These are phyloP conservation scores for Enterocytospora artemiae DNA, from an alignment of 371 early-diverging fungal species.

Conservation along the genomic window DNA sequence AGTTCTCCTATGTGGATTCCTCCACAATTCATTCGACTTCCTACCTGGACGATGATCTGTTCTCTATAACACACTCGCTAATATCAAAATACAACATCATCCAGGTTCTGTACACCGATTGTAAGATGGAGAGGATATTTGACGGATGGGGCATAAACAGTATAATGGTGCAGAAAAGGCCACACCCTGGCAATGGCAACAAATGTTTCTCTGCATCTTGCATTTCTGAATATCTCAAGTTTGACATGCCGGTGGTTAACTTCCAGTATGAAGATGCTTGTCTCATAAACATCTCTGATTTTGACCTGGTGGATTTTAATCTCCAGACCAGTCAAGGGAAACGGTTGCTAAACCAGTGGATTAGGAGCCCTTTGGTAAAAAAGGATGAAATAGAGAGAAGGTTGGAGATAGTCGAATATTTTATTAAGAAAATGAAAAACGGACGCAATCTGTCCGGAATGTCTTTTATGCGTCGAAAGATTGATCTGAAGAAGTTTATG, in stretches of 20 bases:
- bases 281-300: conserved; percentile 24
- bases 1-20: conserved; percentile 16
- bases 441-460: conserved; percentile 26
- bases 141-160: conserved; percentile 14
- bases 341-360: conserved; percentile 47
- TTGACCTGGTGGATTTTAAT: conserved; percentile 25
- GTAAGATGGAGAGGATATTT: conserved; percentile 8
- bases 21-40: conserved; percentile 11
- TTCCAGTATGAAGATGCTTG: conserved; percentile 18
- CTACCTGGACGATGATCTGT: conserved; percentile 56
- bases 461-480: no score
- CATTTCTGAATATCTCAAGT: conserved; percentile 13
- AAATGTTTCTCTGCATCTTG: conserved; percentile 6
- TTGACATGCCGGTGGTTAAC: background rate
- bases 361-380: conserved; percentile 39
- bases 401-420: conserved; percentile 39
- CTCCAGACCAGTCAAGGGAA: conserved; percentile 51
- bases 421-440: conserved; percentile 27
- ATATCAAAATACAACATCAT: conserved; percentile 45
- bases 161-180: conserved; percentile 6
- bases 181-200: conserved; percentile 18
- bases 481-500: conserved; percentile 48
- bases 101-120: conserved; percentile 51
- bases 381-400: conserved; percentile 51
- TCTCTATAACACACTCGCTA: conserved; percentile 43